Conservation (phyloP, 2,329 filamentous ascomycete genomes). For the Ophiostoma sp. region DNA sequence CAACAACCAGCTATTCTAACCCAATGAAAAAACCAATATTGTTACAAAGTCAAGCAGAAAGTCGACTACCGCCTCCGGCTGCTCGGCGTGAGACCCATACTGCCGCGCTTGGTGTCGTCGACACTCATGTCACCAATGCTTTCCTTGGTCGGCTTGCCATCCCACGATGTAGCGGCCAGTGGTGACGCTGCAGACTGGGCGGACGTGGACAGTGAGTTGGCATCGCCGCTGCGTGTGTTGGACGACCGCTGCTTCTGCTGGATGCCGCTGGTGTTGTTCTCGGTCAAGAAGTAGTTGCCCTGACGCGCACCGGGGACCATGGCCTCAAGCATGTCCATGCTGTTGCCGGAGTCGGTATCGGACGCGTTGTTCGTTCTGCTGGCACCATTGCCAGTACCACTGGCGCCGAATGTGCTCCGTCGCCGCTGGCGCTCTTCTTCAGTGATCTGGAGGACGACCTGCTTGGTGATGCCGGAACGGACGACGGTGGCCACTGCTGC, state of each 20-base stretch:
- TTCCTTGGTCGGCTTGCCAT: background rate
- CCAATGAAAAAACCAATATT: background rate
- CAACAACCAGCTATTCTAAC: background rate
- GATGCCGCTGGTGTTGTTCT: background rate
- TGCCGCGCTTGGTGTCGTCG: constrained; percentile 11
- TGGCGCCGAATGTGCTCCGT: background rate
- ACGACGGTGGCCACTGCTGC: background rate
- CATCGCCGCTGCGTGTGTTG: background rate
- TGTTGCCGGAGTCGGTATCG: background rate
- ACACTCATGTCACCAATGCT: background rate
- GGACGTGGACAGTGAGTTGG: background rate
- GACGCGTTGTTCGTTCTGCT: background rate
- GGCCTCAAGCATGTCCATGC: constrained; percentile 10
- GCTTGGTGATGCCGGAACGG: constrained; percentile 26
- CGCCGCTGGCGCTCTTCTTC: constrained; percentile 25
- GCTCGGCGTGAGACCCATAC: constrained; percentile 1
- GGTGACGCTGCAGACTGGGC: constrained; percentile 8
- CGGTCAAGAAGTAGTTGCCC: constrained; percentile 29
- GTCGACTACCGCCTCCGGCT: background rate
- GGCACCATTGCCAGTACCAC: background rate
- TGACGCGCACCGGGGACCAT: constrained; percentile 25
- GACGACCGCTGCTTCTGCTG: constrained; percentile 11
- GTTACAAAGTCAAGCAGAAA: background rate
- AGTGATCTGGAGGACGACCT: constrained; percentile 27
- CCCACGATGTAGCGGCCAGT: constrained; percentile 11